Conservation (phyloP, 73 alveolate genomes). For the Strombidium stylifer region DNA sequence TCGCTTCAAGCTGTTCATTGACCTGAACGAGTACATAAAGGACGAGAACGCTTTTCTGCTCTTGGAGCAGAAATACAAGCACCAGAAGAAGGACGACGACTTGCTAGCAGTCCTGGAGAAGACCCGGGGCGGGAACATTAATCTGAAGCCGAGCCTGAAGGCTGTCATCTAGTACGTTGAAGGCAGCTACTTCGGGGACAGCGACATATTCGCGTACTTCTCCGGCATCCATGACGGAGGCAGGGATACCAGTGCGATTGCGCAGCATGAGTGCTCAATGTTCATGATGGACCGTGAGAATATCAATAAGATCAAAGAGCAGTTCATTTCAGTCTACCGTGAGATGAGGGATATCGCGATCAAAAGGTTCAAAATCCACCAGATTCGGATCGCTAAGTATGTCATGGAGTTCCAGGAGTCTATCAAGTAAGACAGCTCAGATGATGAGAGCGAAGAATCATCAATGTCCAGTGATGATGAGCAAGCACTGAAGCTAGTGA, state of each 20-base stretch:
- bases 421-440: not conserved
- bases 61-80: too few species aligned
- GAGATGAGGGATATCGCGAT: slow-evolving; percentile 43
- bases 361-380: slow-evolving; percentile 32
- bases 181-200: slow-evolving; percentile 86
- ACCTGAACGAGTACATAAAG: slow-evolving; percentile 24
- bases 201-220: slow-evolving; percentile 48
- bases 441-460: too few species aligned
- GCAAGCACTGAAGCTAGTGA: too few species aligned
- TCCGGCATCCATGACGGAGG: slow-evolving; percentile 30
- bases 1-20: slow-evolving; percentile 57
- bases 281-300: slow-evolving; percentile 24
- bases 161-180: slow-evolving; percentile 54
- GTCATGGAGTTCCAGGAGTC: slow-evolving; percentile 7
- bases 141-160: too few species aligned
- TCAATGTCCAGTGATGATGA: too few species aligned
- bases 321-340: not conserved
- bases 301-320: slow-evolving; percentile 3
- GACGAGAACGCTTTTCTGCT: slow-evolving; percentile 31
- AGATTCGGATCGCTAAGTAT: slow-evolving; percentile 29
- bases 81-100: too few species aligned
- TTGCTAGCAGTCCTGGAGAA: too few species aligned
- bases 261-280: slow-evolving; percentile 33
- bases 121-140: too few species aligned
- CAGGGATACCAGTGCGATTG: slow-evolving; percentile 27